Evolutionary conservation across 306 rosid genomes (phyloP), one percentile per base, ranked within the genome.

Genomic region (Gastrolobium bilobum): DNA sequence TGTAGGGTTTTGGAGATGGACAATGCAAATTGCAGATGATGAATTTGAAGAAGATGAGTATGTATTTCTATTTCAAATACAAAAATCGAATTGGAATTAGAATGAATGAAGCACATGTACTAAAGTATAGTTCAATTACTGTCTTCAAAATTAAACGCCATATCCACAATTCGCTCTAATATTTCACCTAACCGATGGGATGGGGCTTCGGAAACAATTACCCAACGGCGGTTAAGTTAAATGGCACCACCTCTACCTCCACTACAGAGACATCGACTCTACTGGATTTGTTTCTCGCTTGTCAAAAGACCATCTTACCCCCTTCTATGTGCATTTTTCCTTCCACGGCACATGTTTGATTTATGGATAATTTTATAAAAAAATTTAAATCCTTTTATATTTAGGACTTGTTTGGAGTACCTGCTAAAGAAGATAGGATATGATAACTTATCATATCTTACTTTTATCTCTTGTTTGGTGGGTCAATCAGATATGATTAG

Each of bases 1-100:
- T 67, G 81, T 67, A 81, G 85, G 85, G 85, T 76, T 79, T 82
- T 5, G 46, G 71, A 54, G 13, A 29, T 64, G 31, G 30, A 50
- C 2, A 75, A 31, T 74, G 84, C 15, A 34, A 37, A 65, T 80
- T 51, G 59, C 10, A 63, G 84, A 11, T 4, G 29, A 38, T 6
- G 35, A 61, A 62, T 44, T 34, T 63, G 30, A 54, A 4, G 29
- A 9, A 11, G 70, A 59, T 7, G 71, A 75, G 51, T 3, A 11
- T 58, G 58, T 35, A 35, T 43, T 48, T 39, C 26, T 54, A 31
- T 4, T 44, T 10, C 33, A 51, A 48, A 8, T 15, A 10, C 4
- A 40, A 62, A 56, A 68, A 56, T 51, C 3, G 72, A 62, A 62
- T 35, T 4, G 65, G 63, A 76, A 77, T 54, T 68, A 11, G 11